phyloP scores from a whole-genome alignment of 2,329 filamentous ascomycete species.

The Colletotrichum horii region DNA sequence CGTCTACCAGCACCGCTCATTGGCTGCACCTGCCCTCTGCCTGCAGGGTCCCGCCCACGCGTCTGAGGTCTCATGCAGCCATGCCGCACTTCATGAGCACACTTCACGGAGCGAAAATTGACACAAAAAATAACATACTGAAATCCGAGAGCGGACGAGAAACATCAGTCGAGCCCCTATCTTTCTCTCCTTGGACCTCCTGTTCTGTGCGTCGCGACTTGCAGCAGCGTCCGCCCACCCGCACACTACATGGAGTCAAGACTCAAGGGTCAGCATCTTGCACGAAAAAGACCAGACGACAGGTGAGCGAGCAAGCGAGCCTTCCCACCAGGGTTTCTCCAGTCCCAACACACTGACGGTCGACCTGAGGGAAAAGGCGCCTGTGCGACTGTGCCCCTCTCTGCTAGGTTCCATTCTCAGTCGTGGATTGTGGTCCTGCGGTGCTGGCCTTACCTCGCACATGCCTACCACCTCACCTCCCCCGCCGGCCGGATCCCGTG shows the following conservation, averaged over 20 bases:
- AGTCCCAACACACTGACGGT: neutral
- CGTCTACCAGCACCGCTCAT: neutral
- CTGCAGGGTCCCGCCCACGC: slow-evolving; percentile 21
- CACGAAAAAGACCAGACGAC: slow-evolving; percentile 1
- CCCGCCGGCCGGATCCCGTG: neutral
- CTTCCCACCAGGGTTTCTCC: neutral
- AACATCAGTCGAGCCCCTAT: neutral
- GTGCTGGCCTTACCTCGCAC: neutral
- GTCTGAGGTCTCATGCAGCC: slow-evolving; percentile 17
- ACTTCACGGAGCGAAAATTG: neutral
- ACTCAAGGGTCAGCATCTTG: neutral
- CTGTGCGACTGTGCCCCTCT: neutral
- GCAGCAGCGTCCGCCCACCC: slow-evolving; percentile 1
- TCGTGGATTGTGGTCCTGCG: neutral
- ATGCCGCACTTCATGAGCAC: neutral
- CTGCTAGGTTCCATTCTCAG: neutral
- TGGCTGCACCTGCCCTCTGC: slow-evolving; percentile 1
- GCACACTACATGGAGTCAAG: neutral
- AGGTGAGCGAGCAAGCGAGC: slow-evolving; percentile 3
- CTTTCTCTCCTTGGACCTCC: neutral
- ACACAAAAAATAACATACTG: neutral
- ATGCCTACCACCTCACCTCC: neutral
- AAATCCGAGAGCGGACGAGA: neutral
- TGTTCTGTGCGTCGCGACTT: slow-evolving; percentile 17
- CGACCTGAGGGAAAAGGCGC: neutral